Conservation (phyloP, 192 early-diverging fungal genomes). For the Kickxella alabastrina region DNA sequence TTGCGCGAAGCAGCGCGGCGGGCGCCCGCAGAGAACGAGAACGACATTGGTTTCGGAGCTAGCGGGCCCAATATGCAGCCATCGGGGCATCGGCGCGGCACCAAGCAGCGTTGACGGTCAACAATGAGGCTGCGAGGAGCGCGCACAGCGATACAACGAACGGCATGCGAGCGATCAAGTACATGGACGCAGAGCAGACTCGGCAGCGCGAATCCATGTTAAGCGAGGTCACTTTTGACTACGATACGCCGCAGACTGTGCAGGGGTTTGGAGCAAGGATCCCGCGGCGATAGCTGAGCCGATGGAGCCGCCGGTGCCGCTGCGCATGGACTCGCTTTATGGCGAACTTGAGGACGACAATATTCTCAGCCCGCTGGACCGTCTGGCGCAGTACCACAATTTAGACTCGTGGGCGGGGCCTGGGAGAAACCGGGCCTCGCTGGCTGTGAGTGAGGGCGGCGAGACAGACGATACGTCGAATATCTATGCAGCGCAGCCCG, state of each 20-base stretch:
- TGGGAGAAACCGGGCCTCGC: not conserved
- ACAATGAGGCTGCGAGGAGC: constrained; percentile 2
- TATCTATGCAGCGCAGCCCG: constrained; percentile 22
- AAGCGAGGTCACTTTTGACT: constrained; percentile 17
- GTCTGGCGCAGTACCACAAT: constrained; percentile 28
- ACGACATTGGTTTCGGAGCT: no score
- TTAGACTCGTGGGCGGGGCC: constrained; percentile 17
- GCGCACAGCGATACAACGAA: constrained; percentile 15
- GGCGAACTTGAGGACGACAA: constrained; percentile 20
- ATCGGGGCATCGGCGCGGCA: no score
- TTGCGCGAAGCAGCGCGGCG: constrained; percentile 3
- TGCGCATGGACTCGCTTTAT: constrained; percentile 24
- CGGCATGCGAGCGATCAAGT: constrained; percentile 17
- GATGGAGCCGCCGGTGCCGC: constrained; percentile 23
- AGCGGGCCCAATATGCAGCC: no score
- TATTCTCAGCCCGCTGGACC: constrained; percentile 26
- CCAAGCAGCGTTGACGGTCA: not conserved
- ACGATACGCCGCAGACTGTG: not conserved
- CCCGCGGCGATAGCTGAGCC: constrained; percentile 16
- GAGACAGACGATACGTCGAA: constrained; percentile 19
- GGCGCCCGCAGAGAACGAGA: not conserved
- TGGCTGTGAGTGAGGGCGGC: constrained; percentile 1
- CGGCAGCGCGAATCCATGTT: constrained; percentile 7
- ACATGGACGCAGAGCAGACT: constrained; percentile 1
- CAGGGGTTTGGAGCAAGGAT: not conserved